Evolutionary conservation across 306 rosid genomes (phyloP).

Genomic region (Carpinus viminea): DNA sequence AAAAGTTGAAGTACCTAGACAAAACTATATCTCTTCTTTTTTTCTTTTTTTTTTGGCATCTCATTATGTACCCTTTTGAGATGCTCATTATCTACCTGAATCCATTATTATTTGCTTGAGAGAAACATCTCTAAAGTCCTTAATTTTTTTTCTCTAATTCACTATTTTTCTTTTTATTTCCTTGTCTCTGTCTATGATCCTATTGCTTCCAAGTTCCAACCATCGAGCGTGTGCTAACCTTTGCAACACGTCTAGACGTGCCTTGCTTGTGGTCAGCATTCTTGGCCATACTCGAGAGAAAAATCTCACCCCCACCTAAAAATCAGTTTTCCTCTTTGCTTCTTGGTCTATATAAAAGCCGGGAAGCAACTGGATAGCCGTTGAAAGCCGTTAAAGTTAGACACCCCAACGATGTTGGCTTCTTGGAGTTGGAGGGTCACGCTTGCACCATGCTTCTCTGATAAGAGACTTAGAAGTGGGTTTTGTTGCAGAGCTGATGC

Average conservation of each 20-base stretch:
- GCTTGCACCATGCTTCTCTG: conserved; percentile 14
- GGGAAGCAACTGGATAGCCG: neutral
- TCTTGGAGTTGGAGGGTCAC: conserved; percentile 29
- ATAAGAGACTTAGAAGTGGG: conserved; percentile 21
- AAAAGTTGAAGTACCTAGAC: too few relatives aligned
- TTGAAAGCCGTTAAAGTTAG: conserved; percentile 16
- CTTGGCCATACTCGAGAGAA: neutral
- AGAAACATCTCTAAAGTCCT: too few relatives aligned
- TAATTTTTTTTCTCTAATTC: too few relatives aligned
- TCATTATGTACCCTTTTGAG: too few relatives aligned
- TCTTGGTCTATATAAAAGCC: neutral
- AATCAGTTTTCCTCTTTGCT: neutral
- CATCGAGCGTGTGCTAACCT: neutral
- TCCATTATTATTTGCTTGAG: too few relatives aligned
- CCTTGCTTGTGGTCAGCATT: neutral
- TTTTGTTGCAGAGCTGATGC: conserved; percentile 34
- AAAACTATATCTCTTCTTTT: too few relatives aligned
- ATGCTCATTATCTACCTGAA: too few relatives aligned
- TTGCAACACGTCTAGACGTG: neutral
- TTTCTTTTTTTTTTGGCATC: too few relatives aligned
- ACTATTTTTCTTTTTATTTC: too few relatives aligned
- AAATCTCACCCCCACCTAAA: neutral
- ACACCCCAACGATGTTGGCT: conserved; percentile 31
- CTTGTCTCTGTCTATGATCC: too few relatives aligned
- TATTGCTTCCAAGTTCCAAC: too few relatives aligned